Percentiles rank a stretch among this genome's conserved stretches.
Evolutionary conservation across 768 basidiomycete species (phyloP).

Genomic region (Tricholoma matsutake): DNA sequence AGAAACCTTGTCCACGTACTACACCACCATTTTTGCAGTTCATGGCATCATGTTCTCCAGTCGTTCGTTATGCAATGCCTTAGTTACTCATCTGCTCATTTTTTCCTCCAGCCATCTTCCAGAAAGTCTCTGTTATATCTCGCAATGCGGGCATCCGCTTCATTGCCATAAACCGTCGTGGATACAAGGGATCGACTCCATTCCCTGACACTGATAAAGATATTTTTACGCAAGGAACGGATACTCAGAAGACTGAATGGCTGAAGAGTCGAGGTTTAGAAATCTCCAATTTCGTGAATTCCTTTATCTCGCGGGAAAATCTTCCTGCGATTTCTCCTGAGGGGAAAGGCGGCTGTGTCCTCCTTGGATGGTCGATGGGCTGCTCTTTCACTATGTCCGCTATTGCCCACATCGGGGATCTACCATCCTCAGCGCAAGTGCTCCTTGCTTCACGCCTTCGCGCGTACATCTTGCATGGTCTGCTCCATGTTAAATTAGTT

Average conservation of each 20-base stretch:
- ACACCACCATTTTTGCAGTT: background rate
- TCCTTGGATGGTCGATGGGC: background rate
- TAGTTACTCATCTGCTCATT: background rate
- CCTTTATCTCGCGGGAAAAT: background rate
- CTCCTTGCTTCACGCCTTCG: background rate
- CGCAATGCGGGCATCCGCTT: background rate
- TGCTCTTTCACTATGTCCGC: background rate
- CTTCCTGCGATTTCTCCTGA: background rate
- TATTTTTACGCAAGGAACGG: too few species aligned
- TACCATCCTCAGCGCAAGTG: background rate
- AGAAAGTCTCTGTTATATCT: background rate
- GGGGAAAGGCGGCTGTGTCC: background rate
- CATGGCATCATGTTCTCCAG: background rate
- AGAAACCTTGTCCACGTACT: background rate
- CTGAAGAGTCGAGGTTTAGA: too few species aligned
- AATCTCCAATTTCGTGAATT: background rate
- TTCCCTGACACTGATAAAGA: background rate
- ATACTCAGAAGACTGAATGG: too few species aligned
- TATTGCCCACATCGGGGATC: background rate
- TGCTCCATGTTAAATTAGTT: background rate
- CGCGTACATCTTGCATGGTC: background rate
- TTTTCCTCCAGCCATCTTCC: background rate
- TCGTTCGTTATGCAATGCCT: background rate
- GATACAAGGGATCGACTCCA: background rate
- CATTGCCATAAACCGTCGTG: background rate